Evolutionary conservation across 371 early-diverging fungal genomes (phyloP).

Genomic region (Rhizopus delemar): DNA sequence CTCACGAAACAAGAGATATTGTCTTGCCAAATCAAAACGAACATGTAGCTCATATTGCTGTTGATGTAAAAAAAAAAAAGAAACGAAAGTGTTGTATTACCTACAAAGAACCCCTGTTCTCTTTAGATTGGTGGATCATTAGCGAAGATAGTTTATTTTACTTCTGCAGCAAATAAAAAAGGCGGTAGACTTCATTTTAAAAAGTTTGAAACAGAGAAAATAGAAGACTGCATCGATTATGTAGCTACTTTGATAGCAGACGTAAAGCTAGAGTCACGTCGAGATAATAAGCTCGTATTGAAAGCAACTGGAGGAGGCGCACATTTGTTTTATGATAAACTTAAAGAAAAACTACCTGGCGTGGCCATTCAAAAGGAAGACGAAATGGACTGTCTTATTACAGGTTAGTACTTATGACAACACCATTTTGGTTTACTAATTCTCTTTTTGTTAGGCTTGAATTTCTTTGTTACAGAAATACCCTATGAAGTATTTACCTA

Average conservation of each 20-base stretch:
- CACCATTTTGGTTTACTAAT: background rate
- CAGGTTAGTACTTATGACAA: slow-evolving; percentile 44
- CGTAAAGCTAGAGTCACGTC: slow-evolving; percentile 35
- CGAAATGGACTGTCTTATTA: slow-evolving; percentile 86
- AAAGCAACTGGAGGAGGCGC: slow-evolving; percentile 91
- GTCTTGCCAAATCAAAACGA: slow-evolving; percentile 86
- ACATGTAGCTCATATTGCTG: slow-evolving; percentile 87
- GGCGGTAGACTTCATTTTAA: slow-evolving; percentile 93
- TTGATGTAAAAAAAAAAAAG: slow-evolving; percentile 66
- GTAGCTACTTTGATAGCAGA: slow-evolving; percentile 70
- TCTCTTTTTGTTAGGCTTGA: slow-evolving; percentile 60
- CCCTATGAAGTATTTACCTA: slow-evolving; percentile 97
- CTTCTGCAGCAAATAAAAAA: slow-evolving; percentile 49
- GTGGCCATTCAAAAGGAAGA: slow-evolving; percentile 78
- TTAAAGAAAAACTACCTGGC: slow-evolving; percentile 54
- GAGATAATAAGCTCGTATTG: slow-evolving; percentile 49
- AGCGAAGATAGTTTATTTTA: slow-evolving; percentile 92
- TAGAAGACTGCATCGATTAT: slow-evolving; percentile 87
- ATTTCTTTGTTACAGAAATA: slow-evolving; percentile 90
- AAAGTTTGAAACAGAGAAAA: slow-evolving; percentile 91
- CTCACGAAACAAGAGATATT: slow-evolving; percentile 73
- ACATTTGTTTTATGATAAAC: slow-evolving; percentile 64
- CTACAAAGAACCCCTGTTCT: background rate
- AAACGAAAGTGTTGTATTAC: slow-evolving; percentile 5
- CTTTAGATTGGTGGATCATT: slow-evolving; percentile 88